Evolutionary conservation across 371 early-diverging fungal genomes (phyloP), one percentile per base, ranked within the genome.

Genomic region (Mucor plumbeus): DNA sequence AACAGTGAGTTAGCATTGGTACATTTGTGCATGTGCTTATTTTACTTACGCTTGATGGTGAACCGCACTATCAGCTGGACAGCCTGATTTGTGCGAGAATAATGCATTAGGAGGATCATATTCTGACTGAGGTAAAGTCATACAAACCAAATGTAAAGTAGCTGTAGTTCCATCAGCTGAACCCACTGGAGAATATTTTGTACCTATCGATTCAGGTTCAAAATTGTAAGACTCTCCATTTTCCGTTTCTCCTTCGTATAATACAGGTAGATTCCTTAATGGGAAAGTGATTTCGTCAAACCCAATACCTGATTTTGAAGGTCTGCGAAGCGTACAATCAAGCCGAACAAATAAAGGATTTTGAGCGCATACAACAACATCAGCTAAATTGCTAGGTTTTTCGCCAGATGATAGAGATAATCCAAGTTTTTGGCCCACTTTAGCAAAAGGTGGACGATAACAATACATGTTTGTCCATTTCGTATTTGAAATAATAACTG

Each of bases 151-250:
- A 54, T 87, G 91, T 4, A 91, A 73, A 5, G 85, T 87, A 4
- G 91, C 92, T 0, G 82, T 76, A 0, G 92, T 91, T 0, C 88
- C 91, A 73, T 92, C 92, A 6, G 80, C 78, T 41, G 91, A 92
- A 36, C 80, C 90, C 0, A 93, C 82, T 6, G 92, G 92, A 13
- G 88, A 90, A 6, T 71, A 70, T 1, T 82, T 73, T 0, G 88
- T 84, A 7, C 92, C 94, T 59, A 93, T 87, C 5, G 65, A 74
- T 14, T 75, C 78, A 10, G 92, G 92, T 6, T 88, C 85, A 63
- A 85, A 90, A 67, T 90, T 83, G 48, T 73, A 74, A 0, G 68
- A 60, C 6, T 71, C 65, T 10, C 81, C 80, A 17, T 77, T 71
- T 7, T 77, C 72, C 0, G 63, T 40, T 15, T 72, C 68, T n/a